Base-by-base conservation (phyloP, 257 asterid genomes). In the Sherardia arvensis region DNA sequence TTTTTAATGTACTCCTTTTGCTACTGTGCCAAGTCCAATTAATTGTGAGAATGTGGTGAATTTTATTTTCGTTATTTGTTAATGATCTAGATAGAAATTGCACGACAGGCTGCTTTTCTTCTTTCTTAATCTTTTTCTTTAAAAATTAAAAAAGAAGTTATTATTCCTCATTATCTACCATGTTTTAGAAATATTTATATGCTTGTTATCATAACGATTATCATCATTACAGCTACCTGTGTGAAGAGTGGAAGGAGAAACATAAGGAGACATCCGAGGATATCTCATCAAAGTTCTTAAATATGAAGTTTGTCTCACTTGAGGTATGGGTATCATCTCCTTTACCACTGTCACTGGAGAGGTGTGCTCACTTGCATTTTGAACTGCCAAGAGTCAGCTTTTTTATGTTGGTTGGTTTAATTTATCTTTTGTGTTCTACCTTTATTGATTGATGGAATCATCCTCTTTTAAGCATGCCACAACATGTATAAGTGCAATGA, bases 161-260 rank as follows among this genome's bases (percentile, higher is more conserved):
- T 45, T n/a, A 27, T 33, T 3, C 11, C 18, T 38, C n/a, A 5
- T 29, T n/a, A 17, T 30, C 25, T 11, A 17, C 11, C 25, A 18
- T 23, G 9, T 65, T 27, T 27, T 28, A n/a, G 7, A 1, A 10
- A 25, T 45, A 33, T 10, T 32, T 51, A 27, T 22, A 11, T n/a
- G 51, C 59, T 38, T 36, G 57, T 9, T 21, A 8, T n/a, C 5
- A 61, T 66, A 62, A 34, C 71, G 23, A n/a, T 48, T 5, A 25
- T 59, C 20, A 22, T 59, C 53, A 27, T 71, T 40, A 48, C 91
- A 92, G 99, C 82, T 92, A 92, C 71, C 71, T 92, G 61, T 92
- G 85, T 83, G 99, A 92, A 77, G 99, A 92, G 75, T 92, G 96
- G 96, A 89, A 83, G 67, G 99, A 89, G 82, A 81, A 91, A 84